Evolutionary conservation across 805 yeast genomes (phyloP).

Genomic region (Yarrowia divulgata): DNA sequence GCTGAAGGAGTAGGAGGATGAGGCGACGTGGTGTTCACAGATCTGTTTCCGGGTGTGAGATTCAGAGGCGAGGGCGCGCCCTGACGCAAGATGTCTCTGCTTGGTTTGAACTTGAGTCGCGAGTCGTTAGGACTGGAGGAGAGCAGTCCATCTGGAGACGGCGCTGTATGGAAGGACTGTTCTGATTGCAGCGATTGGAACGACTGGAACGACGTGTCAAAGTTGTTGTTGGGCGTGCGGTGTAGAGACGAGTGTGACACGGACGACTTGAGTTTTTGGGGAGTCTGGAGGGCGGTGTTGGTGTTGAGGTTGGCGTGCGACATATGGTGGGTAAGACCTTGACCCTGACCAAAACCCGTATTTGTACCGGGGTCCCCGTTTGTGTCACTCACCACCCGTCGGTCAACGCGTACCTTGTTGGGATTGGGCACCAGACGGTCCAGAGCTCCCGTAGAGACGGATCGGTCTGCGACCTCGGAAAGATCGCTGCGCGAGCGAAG

Average conservation of each 20-base stretch:
- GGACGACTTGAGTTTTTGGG: constrained; percentile 12
- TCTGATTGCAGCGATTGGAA: constrained; percentile 19
- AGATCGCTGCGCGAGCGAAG: constrained; percentile 12
- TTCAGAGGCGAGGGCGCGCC: constrained; percentile 10
- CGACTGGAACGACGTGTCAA: constrained; percentile 30
- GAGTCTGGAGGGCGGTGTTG: neutral
- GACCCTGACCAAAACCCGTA: neutral
- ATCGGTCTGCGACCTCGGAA: constrained; percentile 9
- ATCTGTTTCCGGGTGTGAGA: constrained; percentile 15
- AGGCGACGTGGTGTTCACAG: constrained; percentile 5
- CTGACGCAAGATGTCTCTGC: constrained; percentile 10
- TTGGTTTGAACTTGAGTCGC: neutral
- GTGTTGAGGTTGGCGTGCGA: constrained; percentile 12
- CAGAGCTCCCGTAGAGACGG: constrained; percentile 25
- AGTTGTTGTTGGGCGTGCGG: constrained; percentile 21
- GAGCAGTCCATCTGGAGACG: constrained; percentile 20
- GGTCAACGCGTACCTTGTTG: constrained; percentile 16
- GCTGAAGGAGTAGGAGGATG: constrained; percentile 32
- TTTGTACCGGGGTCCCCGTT: neutral
- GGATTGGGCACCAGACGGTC: constrained; percentile 2
- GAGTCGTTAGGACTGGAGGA: constrained; percentile 15
- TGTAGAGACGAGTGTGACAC: constrained; percentile 12
- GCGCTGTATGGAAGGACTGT: constrained; percentile 34
- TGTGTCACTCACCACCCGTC: constrained; percentile 22
- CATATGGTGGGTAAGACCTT: neutral